Conservation (phyloP, 176 grass and related monocot species). For the Rhynchospora breviuscula region DNA sequence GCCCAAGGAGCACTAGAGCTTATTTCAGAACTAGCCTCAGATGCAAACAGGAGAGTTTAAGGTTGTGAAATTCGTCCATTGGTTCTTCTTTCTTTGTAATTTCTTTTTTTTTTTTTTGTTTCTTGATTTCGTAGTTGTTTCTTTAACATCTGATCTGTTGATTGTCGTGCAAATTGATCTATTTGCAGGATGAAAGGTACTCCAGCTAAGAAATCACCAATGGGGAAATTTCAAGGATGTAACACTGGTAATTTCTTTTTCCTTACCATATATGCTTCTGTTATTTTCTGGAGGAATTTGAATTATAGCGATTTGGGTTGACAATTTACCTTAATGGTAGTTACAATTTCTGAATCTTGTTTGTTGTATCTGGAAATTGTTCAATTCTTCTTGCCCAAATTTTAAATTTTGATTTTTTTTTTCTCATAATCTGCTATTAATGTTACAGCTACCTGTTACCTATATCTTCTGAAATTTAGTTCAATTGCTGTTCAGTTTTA, state of each 20-base stretch:
- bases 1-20: slow-evolving; percentile 85
- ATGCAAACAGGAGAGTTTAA: slow-evolving; percentile 87
- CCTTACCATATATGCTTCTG: neutral
- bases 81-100: neutral
- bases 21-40: slow-evolving; percentile 84
- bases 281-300: neutral
- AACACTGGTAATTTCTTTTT: slow-evolving; percentile 1
- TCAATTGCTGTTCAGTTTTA: neutral
- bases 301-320: neutral
- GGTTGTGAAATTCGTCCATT: slow-evolving; percentile 23
- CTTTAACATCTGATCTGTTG: neutral
- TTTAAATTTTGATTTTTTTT: neutral
- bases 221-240: slow-evolving; percentile 49
- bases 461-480: neutral
- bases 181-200: slow-evolving; percentile 51
- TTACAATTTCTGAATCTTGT: neutral
- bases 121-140: neutral
- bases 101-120: neutral
- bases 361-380: neutral
- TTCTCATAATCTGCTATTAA: neutral
- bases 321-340: neutral
- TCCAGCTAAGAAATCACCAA: slow-evolving; percentile 46
- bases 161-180: neutral
- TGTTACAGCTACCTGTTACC: neutral
- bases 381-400: neutral